Percentiles rank a stretch among this genome's conserved stretches.
Conservation (phyloP, 2,329 filamentous ascomycete species). For the Septoria linicola region DNA sequence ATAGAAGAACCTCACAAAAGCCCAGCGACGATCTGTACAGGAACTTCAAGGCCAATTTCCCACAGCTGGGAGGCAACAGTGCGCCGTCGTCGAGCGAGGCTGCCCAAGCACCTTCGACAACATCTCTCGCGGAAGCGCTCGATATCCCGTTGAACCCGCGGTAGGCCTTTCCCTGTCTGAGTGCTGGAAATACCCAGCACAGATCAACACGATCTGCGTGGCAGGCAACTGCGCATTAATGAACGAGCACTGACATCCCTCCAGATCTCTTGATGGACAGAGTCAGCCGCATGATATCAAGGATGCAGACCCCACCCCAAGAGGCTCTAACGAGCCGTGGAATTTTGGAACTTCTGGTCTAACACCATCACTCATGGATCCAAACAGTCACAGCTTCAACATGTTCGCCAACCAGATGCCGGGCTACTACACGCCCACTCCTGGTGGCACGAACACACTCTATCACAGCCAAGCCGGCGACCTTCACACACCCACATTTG, state of each 20-base stretch:
- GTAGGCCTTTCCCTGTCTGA: conserved; percentile 40
- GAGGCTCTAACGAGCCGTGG: conserved; percentile 77
- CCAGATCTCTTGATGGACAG: conserved; percentile 27
- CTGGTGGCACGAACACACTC: conserved; percentile 73
- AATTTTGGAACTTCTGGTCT: conserved; percentile 56
- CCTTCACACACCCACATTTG: conserved; percentile 72
- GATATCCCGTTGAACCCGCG: conserved; percentile 46
- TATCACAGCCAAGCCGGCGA: conserved; percentile 78
- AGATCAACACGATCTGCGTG: conserved; percentile 23
- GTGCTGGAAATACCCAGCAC: conserved; percentile 15
- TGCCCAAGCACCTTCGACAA: conserved; percentile 45
- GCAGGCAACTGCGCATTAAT: conserved; percentile 22
- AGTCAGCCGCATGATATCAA: conserved; percentile 50
- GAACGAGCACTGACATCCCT: conserved; percentile 24
- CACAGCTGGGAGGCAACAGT: conserved; percentile 58
- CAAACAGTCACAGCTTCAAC: conserved; percentile 77
- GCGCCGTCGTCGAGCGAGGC: conserved; percentile 34
- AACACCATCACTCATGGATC: conserved; percentile 84
- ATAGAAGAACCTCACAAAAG: conserved; percentile 67
- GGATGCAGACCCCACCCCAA: conserved; percentile 79
- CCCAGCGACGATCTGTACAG: conserved; percentile 80
- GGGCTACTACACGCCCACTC: conserved; percentile 81
- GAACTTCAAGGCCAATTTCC: conserved; percentile 80
- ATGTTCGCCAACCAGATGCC: conserved; percentile 75
- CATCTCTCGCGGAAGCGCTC: conserved; percentile 46